Conservation (phyloP, 192 early-diverging fungal genomes). For the Coemansia biformis region DNA sequence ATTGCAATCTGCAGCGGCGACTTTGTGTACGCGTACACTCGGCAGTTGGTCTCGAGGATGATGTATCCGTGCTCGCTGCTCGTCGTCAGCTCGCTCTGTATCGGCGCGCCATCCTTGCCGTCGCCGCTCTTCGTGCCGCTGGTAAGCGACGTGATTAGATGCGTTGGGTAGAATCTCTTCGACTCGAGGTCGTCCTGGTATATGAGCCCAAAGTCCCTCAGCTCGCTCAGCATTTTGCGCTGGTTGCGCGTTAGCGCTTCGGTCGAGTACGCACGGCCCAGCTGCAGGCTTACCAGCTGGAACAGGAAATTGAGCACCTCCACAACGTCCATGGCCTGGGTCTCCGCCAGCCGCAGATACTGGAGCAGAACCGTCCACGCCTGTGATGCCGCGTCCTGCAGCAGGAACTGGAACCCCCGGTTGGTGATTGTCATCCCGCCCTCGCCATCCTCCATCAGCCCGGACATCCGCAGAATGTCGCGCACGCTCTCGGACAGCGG, state of each 20-base stretch:
- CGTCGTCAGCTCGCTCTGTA: slow-evolving; percentile 16
- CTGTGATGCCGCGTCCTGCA: slow-evolving; percentile 90
- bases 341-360: slow-evolving; percentile 80
- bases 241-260: slow-evolving; percentile 81
- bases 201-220: slow-evolving; percentile 83
- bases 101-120: neutral
- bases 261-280: slow-evolving; percentile 85
- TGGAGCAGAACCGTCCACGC: slow-evolving; percentile 94
- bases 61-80: slow-evolving; percentile 70
- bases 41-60: slow-evolving; percentile 92
- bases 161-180: slow-evolving; percentile 81
- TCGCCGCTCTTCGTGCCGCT: slow-evolving; percentile 13
- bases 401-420: slow-evolving; percentile 95
- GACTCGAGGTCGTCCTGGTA: slow-evolving; percentile 77
- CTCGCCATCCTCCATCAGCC: slow-evolving; percentile 60
- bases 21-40: slow-evolving; percentile 91
- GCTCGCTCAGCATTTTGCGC: slow-evolving; percentile 76
- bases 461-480: slow-evolving; percentile 66
- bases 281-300: slow-evolving; percentile 83
- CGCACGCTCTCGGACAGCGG: slow-evolving; percentile 66
- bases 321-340: slow-evolving; percentile 77
- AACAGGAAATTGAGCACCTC: slow-evolving; percentile 93
- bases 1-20: slow-evolving; percentile 93
- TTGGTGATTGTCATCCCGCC: slow-evolving; percentile 72
- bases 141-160: slow-evolving; percentile 87